Percentiles rank a stretch among this genome's conserved stretches.
Evolutionary conservation across 202 grass and related monocot genomes (phyloP).

Genomic region (Setaria viridis): DNA sequence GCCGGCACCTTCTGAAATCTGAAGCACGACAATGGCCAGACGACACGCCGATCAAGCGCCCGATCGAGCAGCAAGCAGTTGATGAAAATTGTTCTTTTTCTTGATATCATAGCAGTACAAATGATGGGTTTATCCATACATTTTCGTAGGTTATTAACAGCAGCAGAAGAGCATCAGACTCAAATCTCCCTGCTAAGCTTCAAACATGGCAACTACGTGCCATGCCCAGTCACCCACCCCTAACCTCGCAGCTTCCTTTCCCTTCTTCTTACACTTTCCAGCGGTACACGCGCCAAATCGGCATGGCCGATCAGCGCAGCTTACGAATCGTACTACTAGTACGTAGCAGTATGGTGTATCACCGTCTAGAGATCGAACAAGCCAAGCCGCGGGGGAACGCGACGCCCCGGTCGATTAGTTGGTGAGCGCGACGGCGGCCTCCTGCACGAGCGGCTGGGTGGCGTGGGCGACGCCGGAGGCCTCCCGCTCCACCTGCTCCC

Average conservation of each 20-base stretch:
- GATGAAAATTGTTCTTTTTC: background rate
- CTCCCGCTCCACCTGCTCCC: conserved; percentile 61
- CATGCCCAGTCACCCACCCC: conserved; percentile 7
- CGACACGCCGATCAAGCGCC: too few species aligned
- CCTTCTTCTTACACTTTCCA: background rate
- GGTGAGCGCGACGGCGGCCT: conserved; percentile 59
- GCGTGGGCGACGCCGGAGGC: conserved; percentile 58
- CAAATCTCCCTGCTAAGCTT: conserved; percentile 2
- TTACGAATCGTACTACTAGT: background rate
- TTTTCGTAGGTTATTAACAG: background rate
- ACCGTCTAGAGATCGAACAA: background rate
- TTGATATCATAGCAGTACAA: conserved; percentile 12
- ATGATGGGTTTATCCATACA: conserved; percentile 2
- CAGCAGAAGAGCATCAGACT: conserved; percentile 13
- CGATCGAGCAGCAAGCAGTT: background rate
- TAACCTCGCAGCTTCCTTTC: background rate
- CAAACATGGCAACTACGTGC: conserved; percentile 2
- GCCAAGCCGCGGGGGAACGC: background rate
- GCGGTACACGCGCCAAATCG: background rate
- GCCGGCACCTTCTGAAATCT: background rate
- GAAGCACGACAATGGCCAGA: background rate
- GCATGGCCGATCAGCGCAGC: background rate
- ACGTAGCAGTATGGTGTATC: background rate
- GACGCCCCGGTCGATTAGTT: background rate
- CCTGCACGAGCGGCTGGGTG: conserved; percentile 62